Evolutionary conservation across 768 basidiomycete species (phyloP), one percentile per base, ranked within the genome.

Genomic region (Crepidotus variabilis): DNA sequence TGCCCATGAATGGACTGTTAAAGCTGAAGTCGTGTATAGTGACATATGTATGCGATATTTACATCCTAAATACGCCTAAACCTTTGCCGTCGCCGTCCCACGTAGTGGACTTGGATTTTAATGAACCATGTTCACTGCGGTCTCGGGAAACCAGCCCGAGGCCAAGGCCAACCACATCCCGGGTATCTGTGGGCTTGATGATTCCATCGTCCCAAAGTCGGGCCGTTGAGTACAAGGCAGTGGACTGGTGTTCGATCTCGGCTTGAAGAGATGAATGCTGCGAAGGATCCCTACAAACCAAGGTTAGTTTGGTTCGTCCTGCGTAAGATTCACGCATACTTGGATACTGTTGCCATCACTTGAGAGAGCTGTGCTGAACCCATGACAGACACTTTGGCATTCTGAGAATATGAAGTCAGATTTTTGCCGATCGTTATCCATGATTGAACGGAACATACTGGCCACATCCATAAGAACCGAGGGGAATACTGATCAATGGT

Each of bases 381-480:
- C 94, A 98, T 98, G 35, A 98, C 95, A 14, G 89, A 90, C 1
- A 96, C 87, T 70, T 90, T 94, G 34, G 94, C 92, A 61, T 94
- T 94, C 87, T 92, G 59, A 21, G 39, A 57, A 57, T 28, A 23
- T 54, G 36, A 47, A 57, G 55, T 58, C 20, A 57, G 54, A 28
- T 50, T 14, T 11, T 16, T 14, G 6, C 13, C 20, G 39, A 60
- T n/a, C 24, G 33, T n/a, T 35, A 48, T 47, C 11, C 43, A 2
- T 51, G 7, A 0, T 50, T 20, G 39, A 33, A 57, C 50, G 51
- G 56, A 34, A n/a, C 88, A 65, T 72, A 92, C 90, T 56, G 94
- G 94, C 95, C 95, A 98, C 92, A 94, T 95, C 91, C 92, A 98
- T 51, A 98, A 71, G 80, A 98, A 97, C 57, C 93, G 81, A 16